Conservation (phyloP, 805 yeast genomes). For the Danielozyma ontarioensis region DNA sequence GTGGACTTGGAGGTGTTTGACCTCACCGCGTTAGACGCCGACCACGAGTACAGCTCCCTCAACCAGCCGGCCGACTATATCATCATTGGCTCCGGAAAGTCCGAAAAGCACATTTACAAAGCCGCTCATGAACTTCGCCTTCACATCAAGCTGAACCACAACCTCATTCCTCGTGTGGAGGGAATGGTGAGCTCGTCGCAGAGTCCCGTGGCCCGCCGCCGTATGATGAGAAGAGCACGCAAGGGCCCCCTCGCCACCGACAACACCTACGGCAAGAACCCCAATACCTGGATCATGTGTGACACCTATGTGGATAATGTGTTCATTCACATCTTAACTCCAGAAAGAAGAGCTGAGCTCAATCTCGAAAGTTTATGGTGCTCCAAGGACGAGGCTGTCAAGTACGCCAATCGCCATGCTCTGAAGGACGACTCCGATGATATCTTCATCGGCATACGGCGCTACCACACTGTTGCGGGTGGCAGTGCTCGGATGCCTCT, state of each 20-base stretch:
- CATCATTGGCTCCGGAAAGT: slow-evolving; percentile 72
- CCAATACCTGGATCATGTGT: slow-evolving; percentile 81
- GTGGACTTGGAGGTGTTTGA: slow-evolving; percentile 62
- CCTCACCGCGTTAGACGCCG: slow-evolving; percentile 35
- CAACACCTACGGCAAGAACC: slow-evolving; percentile 49
- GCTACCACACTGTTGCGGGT: too few species aligned
- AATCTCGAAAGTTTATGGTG: slow-evolving; percentile 71
- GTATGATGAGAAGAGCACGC: slow-evolving; percentile 47
- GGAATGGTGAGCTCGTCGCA: slow-evolving; percentile 64
- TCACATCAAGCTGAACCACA: slow-evolving; percentile 46
- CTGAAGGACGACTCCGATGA: slow-evolving; percentile 13
- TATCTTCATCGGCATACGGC: slow-evolving; percentile 17
- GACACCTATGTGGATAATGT: slow-evolving; percentile 62
- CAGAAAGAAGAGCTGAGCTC: slow-evolving; percentile 59
- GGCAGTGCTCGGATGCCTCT: too few species aligned
- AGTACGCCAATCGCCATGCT: slow-evolving; percentile 15
- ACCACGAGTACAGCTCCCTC: slow-evolving; percentile 23
- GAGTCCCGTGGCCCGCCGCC: slow-evolving; percentile 31
- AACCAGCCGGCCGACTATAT: slow-evolving; percentile 28
- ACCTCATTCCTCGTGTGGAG: slow-evolving; percentile 50
- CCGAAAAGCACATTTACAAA: slow-evolving; percentile 67
- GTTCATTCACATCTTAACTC: slow-evolving; percentile 68
- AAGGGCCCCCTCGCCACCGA: slow-evolving; percentile 49
- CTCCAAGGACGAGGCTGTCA: slow-evolving; percentile 31
- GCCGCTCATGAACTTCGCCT: slow-evolving; percentile 58